Evolutionary conservation across 2,329 filamentous ascomycete genomes (phyloP).

Genomic region (Talaromyces atroroseus): DNA sequence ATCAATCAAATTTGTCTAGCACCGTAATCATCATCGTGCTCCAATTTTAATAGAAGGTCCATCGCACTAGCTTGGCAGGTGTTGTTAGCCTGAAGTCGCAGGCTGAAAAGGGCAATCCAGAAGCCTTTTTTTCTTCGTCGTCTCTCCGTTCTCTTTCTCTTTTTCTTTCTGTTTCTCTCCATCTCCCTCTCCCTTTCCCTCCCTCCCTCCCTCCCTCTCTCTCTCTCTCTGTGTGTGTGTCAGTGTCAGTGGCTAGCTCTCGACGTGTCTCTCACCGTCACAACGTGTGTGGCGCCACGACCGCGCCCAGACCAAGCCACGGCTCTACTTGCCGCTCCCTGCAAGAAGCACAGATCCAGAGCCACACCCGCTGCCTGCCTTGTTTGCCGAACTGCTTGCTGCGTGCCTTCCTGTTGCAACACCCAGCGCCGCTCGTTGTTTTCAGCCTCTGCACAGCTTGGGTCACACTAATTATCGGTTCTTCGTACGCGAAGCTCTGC

Average conservation of each 20-base stretch:
- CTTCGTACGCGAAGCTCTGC: not conserved
- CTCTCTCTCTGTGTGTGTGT: not conserved
- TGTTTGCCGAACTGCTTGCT: slow-evolving; percentile 7
- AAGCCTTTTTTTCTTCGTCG: no score
- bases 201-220: not conserved
- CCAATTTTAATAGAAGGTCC: no score
- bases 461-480: not conserved
- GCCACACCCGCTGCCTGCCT: not conserved
- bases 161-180: not conserved
- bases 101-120: no score
- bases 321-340: not conserved
- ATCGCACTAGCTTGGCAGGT: not conserved
- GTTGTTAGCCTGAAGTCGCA: no score
- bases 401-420: not conserved
- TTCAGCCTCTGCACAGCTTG: not conserved
- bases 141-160: not conserved
- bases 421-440: not conserved
- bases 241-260: not conserved
- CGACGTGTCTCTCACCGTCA: not conserved
- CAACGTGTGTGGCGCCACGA: slow-evolving; percentile 1
- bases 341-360: not conserved
- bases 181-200: not conserved
- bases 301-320: not conserved
- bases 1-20: no score
- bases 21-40: no score